Conservation (phyloP, 225 moss, liverwort and hornwort species). For the Sphagnum contortum region DNA sequence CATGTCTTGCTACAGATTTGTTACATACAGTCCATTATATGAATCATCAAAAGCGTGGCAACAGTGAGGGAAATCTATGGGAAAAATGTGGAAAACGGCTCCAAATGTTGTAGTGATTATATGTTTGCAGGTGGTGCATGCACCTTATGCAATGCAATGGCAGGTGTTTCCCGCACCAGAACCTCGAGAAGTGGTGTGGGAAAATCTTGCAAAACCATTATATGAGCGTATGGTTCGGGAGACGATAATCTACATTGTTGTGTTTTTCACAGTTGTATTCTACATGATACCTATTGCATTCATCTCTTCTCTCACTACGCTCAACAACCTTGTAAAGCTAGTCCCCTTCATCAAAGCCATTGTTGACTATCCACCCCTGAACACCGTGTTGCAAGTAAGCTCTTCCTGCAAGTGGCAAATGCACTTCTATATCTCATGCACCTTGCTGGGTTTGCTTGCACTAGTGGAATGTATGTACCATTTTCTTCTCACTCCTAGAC, state of each 20-base stretch:
- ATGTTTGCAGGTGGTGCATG: background rate
- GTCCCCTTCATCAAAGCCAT: conserved; percentile 2
- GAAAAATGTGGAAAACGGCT: too few relatives aligned
- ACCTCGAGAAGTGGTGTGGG: conserved; percentile 10
- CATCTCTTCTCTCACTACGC: conserved; percentile 5
- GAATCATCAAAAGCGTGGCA: too few relatives aligned
- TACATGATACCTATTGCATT: conserved; percentile 9
- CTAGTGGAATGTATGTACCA: too few relatives aligned
- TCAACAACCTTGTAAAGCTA: conserved; percentile 4
- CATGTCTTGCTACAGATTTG: too few relatives aligned
- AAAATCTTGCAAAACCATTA: background rate
- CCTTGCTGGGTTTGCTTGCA: too few relatives aligned
- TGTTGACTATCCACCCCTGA: background rate
- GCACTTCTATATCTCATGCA: too few relatives aligned
- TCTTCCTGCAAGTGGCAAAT: too few relatives aligned
- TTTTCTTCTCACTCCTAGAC: too few relatives aligned
- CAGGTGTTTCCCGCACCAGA: background rate
- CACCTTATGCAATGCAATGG: background rate
- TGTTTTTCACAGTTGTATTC: conserved; percentile 7
- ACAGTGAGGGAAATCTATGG: too few relatives aligned
- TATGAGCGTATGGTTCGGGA: background rate
- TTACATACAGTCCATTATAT: too few relatives aligned
- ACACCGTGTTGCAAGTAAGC: background rate
- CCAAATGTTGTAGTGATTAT: too few relatives aligned
- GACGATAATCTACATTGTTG: conserved; percentile 1